Evolutionary conservation across 2,329 filamentous ascomycete genomes (phyloP).

Genomic region (Ceratocystis variospora): DNA sequence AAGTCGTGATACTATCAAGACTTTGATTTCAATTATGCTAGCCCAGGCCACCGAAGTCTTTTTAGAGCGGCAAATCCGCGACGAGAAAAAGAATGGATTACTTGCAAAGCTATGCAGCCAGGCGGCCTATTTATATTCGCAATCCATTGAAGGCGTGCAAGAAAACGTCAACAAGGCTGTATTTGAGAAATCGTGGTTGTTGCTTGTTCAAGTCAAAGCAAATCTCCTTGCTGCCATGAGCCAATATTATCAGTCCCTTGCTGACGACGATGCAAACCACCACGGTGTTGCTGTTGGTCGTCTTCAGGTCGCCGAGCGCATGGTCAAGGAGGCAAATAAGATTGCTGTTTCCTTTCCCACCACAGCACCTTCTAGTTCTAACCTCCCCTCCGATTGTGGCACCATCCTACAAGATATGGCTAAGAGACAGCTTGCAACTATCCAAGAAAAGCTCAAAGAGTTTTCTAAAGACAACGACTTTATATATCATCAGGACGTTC

Average conservation of each 20-base stretch:
- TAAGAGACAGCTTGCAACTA: constrained; percentile 64
- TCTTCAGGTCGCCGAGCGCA: constrained; percentile 64
- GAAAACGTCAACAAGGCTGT: constrained; percentile 83
- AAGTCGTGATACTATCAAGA: constrained; percentile 90
- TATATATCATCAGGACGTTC: constrained; percentile 90
- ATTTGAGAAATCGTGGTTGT: constrained; percentile 88
- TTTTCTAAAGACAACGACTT: constrained; percentile 91
- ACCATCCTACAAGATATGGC: constrained; percentile 61
- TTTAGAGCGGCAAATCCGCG: constrained; percentile 84
- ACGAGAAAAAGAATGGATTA: constrained; percentile 83
- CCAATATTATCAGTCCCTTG: constrained; percentile 84
- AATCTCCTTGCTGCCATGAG: constrained; percentile 72
- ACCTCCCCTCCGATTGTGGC: constrained; percentile 69
- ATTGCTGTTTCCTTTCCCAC: constrained; percentile 67
- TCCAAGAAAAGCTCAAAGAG: constrained; percentile 66
- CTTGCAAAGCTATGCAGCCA: constrained; percentile 89
- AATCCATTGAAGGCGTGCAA: constrained; percentile 79
- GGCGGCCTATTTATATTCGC: constrained; percentile 72
- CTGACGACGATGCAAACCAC: constrained; percentile 77
- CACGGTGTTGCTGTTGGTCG: constrained; percentile 76
- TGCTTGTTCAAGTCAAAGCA: constrained; percentile 71
- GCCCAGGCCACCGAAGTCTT: constrained; percentile 97
- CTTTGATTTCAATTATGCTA: constrained; percentile 79
- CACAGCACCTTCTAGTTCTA: constrained; percentile 65
- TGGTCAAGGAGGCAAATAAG: constrained; percentile 65